phyloP scores from a whole-genome alignment of 1,284 basidiomycete species.

The Porodaedalea pini region DNA sequence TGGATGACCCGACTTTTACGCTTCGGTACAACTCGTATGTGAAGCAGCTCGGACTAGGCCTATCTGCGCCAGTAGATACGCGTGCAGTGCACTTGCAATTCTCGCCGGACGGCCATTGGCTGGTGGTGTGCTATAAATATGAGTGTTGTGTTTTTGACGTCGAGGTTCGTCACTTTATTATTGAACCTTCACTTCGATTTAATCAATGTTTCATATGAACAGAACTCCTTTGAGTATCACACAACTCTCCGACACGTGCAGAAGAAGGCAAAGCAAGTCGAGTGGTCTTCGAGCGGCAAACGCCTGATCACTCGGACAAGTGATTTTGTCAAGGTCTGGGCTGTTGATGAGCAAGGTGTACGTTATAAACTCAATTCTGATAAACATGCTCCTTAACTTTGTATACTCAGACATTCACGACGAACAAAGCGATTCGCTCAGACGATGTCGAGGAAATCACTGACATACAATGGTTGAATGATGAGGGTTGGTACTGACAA shows the following conservation, averaged over 20 bases:
- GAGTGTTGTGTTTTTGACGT: constrained; percentile 15
- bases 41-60: background rate
- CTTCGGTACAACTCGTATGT: background rate
- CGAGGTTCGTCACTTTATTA: background rate
- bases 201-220: background rate
- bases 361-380: background rate
- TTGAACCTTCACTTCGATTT: background rate
- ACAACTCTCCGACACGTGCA: constrained; percentile 1
- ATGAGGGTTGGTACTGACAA: constrained; percentile 5
- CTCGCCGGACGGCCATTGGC: constrained; percentile 14
- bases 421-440: background rate
- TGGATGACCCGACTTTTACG: background rate
- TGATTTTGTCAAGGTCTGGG: constrained; percentile 13
- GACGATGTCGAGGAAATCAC: constrained; percentile 3
- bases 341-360: background rate
- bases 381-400: too few relatives aligned
- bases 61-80: background rate
- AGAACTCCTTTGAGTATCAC: constrained; percentile 2
- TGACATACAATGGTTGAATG: constrained; percentile 17
- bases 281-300: constrained; percentile 15
- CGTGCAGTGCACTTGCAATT: constrained; percentile 12
- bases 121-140: constrained; percentile 17
- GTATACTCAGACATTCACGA: background rate
- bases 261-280: constrained; percentile 17
- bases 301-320: constrained; percentile 11